Evolutionary conservation across 192 early-diverging fungal species (phyloP), one percentile per base, ranked within the genome.

Genomic region (Coemansia sp.): DNA sequence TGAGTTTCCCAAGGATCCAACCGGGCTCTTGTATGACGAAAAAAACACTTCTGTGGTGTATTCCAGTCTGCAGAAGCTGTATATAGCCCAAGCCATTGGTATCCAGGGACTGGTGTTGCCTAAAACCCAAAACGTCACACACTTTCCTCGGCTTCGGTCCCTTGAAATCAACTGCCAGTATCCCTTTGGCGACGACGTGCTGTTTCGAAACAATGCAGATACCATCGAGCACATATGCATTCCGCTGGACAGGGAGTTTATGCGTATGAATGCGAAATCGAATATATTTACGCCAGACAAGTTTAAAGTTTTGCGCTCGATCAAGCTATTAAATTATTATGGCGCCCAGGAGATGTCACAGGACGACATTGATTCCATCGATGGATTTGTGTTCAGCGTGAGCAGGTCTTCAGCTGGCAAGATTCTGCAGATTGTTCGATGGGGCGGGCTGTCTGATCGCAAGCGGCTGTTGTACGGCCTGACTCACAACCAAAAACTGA

Each of bases 111-210:
- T 55, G 7, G 5, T 29, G 7, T 25, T 55, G 4, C 52, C 52
- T 29, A 55, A 55, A 30, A 29, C 52, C 0, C 18, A 55, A 12
- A 29, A 29, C 52, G 12, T 55, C 14, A 29, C 18, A 1, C 29
- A 55, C 25, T 55, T 55, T 55, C 52, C 52, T 55, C 25, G 14
- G 14, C 52, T 55, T 55, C 52, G 52, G 25, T 55, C 52, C 11
- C 29, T 55, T 4, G 52, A 55, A 22, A 55, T 55, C 7, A 22
- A 29, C 52, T 55, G 52, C 25, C 52, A 55, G 52, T 55, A 55
- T 55, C 52, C 52, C 5, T 55, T 55, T 55, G 52, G 52, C 52
- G 52, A 55, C 52, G 52, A 55, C 25, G 52, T 55, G 18, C 25
- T 55, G 25, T 29, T 55, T 0, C 52, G 52, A 3, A 29, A 29